Conservation (phyloP, 129 eudicot genomes). For the Apium graveolens region DNA sequence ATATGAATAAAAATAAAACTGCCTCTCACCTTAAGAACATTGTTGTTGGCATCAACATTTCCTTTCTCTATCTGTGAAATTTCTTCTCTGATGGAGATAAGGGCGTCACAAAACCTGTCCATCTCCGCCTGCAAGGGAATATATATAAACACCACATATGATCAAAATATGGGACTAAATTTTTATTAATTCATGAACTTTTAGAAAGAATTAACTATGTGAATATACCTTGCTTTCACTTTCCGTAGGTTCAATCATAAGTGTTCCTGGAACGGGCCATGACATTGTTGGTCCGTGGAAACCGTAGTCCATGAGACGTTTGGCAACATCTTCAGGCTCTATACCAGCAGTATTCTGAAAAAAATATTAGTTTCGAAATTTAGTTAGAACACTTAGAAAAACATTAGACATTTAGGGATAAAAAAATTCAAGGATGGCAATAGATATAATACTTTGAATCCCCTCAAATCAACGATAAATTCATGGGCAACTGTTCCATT, state of each 20-base stretch:
- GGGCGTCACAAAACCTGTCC: constrained; percentile 90
- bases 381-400: neutral
- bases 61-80: constrained; percentile 83
- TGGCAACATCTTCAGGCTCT: constrained; percentile 95
- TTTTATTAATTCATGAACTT: neutral
- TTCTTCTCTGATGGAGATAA: constrained; percentile 85
- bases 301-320: constrained; percentile 93
- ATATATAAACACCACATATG: neutral
- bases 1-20: neutral
- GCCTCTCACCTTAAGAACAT: constrained; percentile 66
- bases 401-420: neutral
- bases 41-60: constrained; percentile 65
- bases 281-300: constrained; percentile 99
- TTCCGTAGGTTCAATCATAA: constrained; percentile 98
- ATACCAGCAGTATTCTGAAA: constrained; percentile 80
- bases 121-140: constrained; percentile 65
- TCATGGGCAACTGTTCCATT: constrained; percentile 98
- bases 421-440: constrained; percentile 4
- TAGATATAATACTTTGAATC: constrained; percentile 60
- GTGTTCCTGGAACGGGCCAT: constrained; percentile 99
- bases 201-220: neutral
- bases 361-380: neutral
- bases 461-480: constrained; percentile 89
- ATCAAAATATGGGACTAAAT: constrained; percentile 9
- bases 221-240: constrained; percentile 92